Percentiles rank a stretch among this genome's conserved stretches.
These are phyloP conservation scores for Colletotrichum camelliae DNA, from an alignment of 2,329 filamentous ascomycete species.

Conservation along the genomic window DNA sequence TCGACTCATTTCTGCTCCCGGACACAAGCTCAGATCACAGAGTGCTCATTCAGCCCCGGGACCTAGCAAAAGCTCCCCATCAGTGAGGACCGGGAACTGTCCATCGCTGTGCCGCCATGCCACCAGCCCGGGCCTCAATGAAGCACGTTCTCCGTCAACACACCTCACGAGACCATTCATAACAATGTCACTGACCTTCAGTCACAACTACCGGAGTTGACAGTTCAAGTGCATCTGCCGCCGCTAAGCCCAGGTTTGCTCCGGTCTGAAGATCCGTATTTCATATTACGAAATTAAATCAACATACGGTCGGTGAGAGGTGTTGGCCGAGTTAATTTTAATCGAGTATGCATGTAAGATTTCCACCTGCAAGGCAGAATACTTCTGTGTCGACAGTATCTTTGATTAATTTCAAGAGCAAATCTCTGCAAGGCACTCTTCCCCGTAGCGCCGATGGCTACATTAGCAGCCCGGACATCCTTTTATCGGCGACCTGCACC, in stretches of 20 bases:
- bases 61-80: neutral
- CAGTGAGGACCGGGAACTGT: neutral
- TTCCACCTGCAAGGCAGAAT: neutral
- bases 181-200: neutral
- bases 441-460: neutral
- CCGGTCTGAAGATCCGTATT: neutral
- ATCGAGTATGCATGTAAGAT: neutral
- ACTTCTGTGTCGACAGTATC: neutral
- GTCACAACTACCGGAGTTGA: neutral
- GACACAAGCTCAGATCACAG: neutral
- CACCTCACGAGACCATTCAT: neutral
- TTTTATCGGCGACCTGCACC: neutral
- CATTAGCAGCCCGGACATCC: neutral
- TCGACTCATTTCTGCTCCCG: neutral
- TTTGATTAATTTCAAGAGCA: neutral
- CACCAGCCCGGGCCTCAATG: neutral
- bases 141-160: neutral
- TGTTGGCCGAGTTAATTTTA: neutral
- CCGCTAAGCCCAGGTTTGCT: neutral
- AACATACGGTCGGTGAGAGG: neutral
- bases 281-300: neutral
- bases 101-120: neutral
- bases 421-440: neutral
- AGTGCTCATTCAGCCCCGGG: neutral
- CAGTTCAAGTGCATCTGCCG: neutral